Conservation (phyloP, 805 yeast species). For the Komagataella phaffii region DNA sequence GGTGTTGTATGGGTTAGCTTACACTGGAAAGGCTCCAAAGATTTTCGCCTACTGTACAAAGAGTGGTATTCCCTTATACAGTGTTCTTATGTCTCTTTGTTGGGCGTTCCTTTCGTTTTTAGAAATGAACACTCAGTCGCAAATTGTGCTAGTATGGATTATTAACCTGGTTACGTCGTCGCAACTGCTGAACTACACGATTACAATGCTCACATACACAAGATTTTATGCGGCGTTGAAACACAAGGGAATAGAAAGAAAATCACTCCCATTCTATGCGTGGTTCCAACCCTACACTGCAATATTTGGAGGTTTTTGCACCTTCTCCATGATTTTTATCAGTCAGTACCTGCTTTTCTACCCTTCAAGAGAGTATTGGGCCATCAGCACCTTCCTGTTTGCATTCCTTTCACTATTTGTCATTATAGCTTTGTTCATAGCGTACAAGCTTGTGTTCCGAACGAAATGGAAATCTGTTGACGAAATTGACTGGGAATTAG, state of each 20-base stretch:
- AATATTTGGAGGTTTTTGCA: constrained; percentile 29
- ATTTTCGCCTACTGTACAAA: constrained; percentile 28
- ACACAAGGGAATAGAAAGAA: constrained; percentile 36
- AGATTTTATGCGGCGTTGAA: constrained; percentile 48
- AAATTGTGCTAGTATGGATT: constrained; percentile 58
- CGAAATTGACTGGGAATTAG: constrained; percentile 41
- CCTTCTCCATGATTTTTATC: constrained; percentile 38
- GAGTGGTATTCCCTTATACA: constrained; percentile 31
- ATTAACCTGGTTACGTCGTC: constrained; percentile 60
- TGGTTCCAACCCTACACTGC: constrained; percentile 51
- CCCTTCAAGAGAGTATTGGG: constrained; percentile 42
- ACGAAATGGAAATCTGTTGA: constrained; percentile 29
- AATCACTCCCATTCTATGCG: constrained; percentile 32
- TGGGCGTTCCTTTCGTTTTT: constrained; percentile 33
- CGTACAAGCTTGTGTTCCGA: constrained; percentile 39
- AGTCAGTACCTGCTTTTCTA: constrained; percentile 64
- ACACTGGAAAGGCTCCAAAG: constrained; percentile 32
- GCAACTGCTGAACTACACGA: constrained; percentile 47
- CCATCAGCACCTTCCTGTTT: constrained; percentile 46
- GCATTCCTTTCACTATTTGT: constrained; percentile 62
- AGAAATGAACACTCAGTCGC: constrained; percentile 41
- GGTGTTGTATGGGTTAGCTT: constrained; percentile 30
- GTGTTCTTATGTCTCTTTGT: constrained; percentile 24
- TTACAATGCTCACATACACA: constrained; percentile 43
- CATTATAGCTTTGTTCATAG: constrained; percentile 29